These are phyloP conservation scores for Pistacia vera DNA, from an alignment of 345 rosid genomes.

Conservation along the genomic window DNA sequence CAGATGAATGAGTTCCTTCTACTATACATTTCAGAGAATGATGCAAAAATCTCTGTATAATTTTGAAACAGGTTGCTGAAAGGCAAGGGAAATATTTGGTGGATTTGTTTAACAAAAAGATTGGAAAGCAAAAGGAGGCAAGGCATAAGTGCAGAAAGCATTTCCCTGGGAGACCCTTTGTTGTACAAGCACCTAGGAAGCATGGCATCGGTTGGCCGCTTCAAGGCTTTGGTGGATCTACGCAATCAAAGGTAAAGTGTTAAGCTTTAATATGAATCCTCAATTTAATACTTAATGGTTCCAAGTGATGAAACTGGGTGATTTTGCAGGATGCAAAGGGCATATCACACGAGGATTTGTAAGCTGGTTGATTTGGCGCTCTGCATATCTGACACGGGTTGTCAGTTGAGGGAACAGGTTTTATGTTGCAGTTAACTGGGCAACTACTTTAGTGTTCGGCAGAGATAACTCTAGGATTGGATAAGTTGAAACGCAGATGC, in stretches of 20 bases:
- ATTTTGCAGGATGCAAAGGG: conserved; percentile 56
- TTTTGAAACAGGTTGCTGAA: conserved; percentile 57
- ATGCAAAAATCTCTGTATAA: not conserved
- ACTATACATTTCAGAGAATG: too few species aligned
- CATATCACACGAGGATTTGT: conserved; percentile 51
- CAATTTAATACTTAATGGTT: not conserved
- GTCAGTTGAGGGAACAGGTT: conserved; percentile 79
- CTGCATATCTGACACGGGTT: conserved; percentile 73
- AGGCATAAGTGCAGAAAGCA: conserved; percentile 46
- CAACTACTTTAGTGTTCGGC: conserved; percentile 74
- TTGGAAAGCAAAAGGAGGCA: conserved; percentile 57
- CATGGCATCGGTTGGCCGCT: conserved; percentile 77
- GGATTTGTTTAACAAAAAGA: conserved; percentile 47
- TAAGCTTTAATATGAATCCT: not conserved
- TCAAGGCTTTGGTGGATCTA: conserved; percentile 71
- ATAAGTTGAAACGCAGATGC: too few species aligned
- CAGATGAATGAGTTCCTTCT: too few species aligned
- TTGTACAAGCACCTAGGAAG: conserved; percentile 69
- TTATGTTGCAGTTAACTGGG: conserved; percentile 76
- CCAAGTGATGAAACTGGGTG: not conserved
- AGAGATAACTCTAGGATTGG: conserved; percentile 72
- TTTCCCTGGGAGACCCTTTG: conserved; percentile 54
- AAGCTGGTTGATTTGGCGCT: conserved; percentile 70
- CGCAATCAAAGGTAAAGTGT: conserved; percentile 57
- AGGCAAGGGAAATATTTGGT: conserved; percentile 70